These are phyloP conservation scores for Diutina rugosa DNA, from an alignment of 1,139 yeast species.

Conservation along the genomic window DNA sequence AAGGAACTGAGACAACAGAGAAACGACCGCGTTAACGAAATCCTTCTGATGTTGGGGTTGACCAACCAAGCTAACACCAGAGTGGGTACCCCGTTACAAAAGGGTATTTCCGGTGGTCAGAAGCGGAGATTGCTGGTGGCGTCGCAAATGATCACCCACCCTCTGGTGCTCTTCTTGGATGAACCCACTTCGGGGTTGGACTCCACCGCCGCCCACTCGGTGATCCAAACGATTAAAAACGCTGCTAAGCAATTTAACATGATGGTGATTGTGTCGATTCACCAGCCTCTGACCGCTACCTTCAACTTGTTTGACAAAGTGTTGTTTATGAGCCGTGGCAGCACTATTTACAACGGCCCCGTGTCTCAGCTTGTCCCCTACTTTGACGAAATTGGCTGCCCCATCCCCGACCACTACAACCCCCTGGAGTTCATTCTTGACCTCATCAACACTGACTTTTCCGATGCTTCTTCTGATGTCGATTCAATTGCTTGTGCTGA, in stretches of 20 bases:
- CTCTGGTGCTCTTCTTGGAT: constrained; percentile 70
- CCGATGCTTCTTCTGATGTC: neutral
- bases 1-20: neutral
- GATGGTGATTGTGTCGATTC: constrained; percentile 1
- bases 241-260: neutral
- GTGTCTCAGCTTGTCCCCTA: constrained; percentile 4
- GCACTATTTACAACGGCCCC: constrained; percentile 4
- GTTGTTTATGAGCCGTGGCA: constrained; percentile 5
- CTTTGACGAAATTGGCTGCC: constrained; percentile 4
- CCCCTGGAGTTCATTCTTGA: constrained; percentile 6
- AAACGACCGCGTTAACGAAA: constrained; percentile 21
- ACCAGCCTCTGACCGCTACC: constrained; percentile 1
- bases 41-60: constrained; percentile 56
- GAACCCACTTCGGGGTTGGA: constrained; percentile 93
- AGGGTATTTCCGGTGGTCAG: constrained; percentile 84
- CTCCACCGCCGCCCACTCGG: constrained; percentile 64
- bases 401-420: constrained; percentile 4
- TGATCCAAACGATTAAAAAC: neutral
- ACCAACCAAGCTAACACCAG: constrained; percentile 67
- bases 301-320: constrained; percentile 3
- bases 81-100: constrained; percentile 58
- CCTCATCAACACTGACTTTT: constrained; percentile 8
- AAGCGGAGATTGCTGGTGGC: constrained; percentile 76
- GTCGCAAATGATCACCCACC: constrained; percentile 58
- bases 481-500: constrained; percentile 1